These are phyloP conservation scores for Helotiales sp. DNA, from an alignment of 2,329 filamentous ascomycete species.

Conservation along the genomic window DNA sequence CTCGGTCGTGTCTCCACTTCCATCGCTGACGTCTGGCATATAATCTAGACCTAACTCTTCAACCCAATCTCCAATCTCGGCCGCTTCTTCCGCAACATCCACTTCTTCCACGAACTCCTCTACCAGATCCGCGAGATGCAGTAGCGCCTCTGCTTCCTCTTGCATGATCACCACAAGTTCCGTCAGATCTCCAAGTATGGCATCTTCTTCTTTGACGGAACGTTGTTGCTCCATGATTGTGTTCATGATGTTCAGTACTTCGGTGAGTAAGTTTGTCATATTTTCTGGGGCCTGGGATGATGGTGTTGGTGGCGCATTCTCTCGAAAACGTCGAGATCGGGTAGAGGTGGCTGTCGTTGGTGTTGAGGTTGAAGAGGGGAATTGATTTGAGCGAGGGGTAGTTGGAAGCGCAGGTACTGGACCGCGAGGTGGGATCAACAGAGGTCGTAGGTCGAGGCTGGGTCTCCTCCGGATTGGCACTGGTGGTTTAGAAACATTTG, in stretches of 20 bases:
- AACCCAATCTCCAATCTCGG: constrained; percentile 17
- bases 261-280: constrained; percentile 28
- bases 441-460: not conserved
- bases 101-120: constrained; percentile 31
- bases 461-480: not conserved
- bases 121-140: constrained; percentile 27
- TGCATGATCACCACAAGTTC: constrained; percentile 34
- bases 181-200: constrained; percentile 22
- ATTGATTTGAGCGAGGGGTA: not conserved
- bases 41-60: not conserved
- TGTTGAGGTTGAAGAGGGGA: not conserved
- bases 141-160: constrained; percentile 31
- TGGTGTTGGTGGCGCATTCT: constrained; percentile 17
- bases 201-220: constrained; percentile 22
- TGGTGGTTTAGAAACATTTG: not conserved
- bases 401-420: not conserved
- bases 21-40: not conserved
- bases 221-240: constrained; percentile 24
- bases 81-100: constrained; percentile 11
- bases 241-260: constrained; percentile 32
- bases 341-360: not conserved
- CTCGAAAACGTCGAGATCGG: not conserved
- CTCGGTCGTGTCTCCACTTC: not conserved
- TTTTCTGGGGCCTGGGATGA: constrained; percentile 24
- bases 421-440: not conserved